A percentile compares a stretch with the other conserved stretches of the same genome.
Evolutionary conservation across 2,329 filamentous ascomycete species (phyloP).

Genomic region (Trichothecium roseum): DNA sequence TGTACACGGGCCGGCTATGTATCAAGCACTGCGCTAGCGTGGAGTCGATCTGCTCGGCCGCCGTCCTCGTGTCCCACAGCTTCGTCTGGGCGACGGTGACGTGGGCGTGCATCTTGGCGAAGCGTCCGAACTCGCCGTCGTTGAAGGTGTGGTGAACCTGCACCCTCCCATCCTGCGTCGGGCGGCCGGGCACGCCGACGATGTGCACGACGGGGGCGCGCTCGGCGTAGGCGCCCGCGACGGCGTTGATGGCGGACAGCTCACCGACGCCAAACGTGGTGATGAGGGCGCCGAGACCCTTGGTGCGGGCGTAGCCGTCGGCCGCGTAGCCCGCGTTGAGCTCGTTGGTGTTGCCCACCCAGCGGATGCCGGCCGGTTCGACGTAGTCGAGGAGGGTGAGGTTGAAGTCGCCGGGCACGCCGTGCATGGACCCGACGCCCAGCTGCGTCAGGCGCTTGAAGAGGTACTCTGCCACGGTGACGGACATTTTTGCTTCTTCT

Average conservation of each 20-base stretch:
- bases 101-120: slow-evolving; percentile 35
- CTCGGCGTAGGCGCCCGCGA: slow-evolving; percentile 48
- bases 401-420: slow-evolving; percentile 34
- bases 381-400: slow-evolving; percentile 25
- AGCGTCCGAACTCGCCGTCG: slow-evolving; percentile 42
- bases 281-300: slow-evolving; percentile 36
- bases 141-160: slow-evolving; percentile 44
- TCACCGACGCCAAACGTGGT: slow-evolving; percentile 53
- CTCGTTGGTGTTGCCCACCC: slow-evolving; percentile 47
- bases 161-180: slow-evolving; percentile 28
- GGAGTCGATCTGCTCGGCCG: slow-evolving; percentile 38
- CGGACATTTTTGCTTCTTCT: too few species aligned
- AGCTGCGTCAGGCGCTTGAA: slow-evolving; percentile 48
- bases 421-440: slow-evolving; percentile 45
- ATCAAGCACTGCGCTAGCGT: slow-evolving; percentile 37
- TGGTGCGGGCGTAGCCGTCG: slow-evolving; percentile 46
- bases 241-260: slow-evolving; percentile 45
- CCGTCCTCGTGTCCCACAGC: slow-evolving; percentile 1
- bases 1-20: slow-evolving; percentile 44
- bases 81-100: slow-evolving; percentile 36
- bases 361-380: slow-evolving; percentile 22
- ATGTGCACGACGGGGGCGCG: slow-evolving; percentile 46
- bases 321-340: slow-evolving; percentile 47
- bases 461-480: slow-evolving; percentile 31
- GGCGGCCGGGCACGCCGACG: slow-evolving; percentile 38